Percentiles rank a stretch among this genome's conserved stretches.
Evolutionary conservation across 2,329 filamentous ascomycete genomes (phyloP).

Genomic region (Aureobasidium namibiae): DNA sequence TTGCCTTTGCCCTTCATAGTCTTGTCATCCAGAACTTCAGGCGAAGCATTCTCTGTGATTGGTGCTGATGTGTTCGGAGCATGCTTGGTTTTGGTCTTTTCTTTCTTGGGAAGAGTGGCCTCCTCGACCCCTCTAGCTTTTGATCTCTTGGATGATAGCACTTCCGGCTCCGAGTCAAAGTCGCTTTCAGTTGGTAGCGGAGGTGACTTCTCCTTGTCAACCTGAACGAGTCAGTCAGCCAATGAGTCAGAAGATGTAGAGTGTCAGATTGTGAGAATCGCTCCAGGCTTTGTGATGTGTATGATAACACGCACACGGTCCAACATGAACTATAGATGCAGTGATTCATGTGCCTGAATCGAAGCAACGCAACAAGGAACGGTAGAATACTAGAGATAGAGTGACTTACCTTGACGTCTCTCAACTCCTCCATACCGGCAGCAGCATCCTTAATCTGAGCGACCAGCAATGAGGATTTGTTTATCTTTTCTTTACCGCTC

Average conservation of each 20-base stretch:
- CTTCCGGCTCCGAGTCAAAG: not conserved
- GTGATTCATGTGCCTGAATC: no score
- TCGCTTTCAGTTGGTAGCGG: not conserved
- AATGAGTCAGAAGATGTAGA: no score
- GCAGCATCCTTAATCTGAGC: slow-evolving; percentile 3
- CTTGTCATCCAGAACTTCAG: not conserved
- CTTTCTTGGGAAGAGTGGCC: not conserved
- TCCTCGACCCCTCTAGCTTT: not conserved
- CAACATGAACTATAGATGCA: no score
- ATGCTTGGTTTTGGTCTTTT: not conserved
- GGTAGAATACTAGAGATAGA: not conserved
- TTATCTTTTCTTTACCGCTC: not conserved
- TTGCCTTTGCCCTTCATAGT: not conserved
- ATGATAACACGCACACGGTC: no score
- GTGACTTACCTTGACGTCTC: not conserved
- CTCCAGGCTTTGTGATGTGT: no score
- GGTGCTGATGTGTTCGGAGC: not conserved
- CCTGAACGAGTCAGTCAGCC: not conserved
- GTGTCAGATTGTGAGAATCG: no score
- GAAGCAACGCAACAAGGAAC: no score
- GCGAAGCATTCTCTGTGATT: not conserved
- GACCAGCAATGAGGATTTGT: not conserved
- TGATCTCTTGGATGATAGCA: not conserved
- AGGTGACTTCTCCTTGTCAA: not conserved
- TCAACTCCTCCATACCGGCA: not conserved